Evolutionary conservation across 805 yeast species (phyloP), one percentile per base, ranked within the genome.

Genomic region (Nakazawaea peltata): DNA sequence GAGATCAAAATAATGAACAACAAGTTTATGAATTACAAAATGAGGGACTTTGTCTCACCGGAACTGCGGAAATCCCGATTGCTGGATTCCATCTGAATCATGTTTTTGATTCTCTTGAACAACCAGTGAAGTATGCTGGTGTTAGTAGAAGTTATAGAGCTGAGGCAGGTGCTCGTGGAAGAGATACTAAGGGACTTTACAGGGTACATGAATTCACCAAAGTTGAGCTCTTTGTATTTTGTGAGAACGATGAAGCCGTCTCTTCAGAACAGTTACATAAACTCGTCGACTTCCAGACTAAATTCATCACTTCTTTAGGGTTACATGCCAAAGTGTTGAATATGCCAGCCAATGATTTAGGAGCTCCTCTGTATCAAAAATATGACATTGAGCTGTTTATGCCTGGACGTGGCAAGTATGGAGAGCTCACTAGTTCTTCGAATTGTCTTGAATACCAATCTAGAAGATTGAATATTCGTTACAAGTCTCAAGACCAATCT

Each of bases 371-470:
- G 0, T 75, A 69, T 56, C 79, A 82, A 50, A 92, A 92, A 54
- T 85, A 77, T 52, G 98, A 92, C 48, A 84, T 88, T 39, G 98
- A 92, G 57, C 95, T 88, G 0, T 85, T 95, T 87, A 90, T 92
- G 97, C 97, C 97, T 0, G 97, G 97, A 2, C 72, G 96, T 47
- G 88, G 85, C 1, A 54, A 61, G 2, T 90, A 94, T 85, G 98
- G 98, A 4, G 98, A 92, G 53, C 67, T 92, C 22, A 77, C 94
- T 1, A 84, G 95, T 19, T 70, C 94, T 1, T 87, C 97, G 2
- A 90, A 88, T 52, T 92, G 98, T 56, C 73, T 86, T 3, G 97
- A 88, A 45, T 92, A 74, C 54, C 98, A 92, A 59, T 62, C 94
- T 6, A 69, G 95, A 55, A 69, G 97, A 48, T 65, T 92, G 46